These are phyloP conservation scores for Mucor sp. DNA, from an alignment of 371 early-diverging fungal genomes.

Conservation along the genomic window DNA sequence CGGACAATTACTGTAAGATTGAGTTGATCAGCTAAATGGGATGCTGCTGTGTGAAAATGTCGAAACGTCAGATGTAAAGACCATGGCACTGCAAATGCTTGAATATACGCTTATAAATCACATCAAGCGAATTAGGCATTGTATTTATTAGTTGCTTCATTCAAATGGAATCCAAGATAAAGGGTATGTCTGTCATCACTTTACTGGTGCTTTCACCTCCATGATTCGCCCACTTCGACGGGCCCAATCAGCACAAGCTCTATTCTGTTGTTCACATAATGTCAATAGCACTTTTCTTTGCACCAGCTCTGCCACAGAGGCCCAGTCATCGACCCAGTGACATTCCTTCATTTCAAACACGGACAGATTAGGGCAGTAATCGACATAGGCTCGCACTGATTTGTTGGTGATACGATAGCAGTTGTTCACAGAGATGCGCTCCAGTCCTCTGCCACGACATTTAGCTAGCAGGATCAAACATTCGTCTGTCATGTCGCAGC, in stretches of 20 bases:
- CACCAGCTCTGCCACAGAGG: conserved; percentile 37
- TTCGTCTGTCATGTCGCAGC: conserved; percentile 60
- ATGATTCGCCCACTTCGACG: conserved; percentile 26
- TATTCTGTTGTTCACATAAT: conserved; percentile 48
- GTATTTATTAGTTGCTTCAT: neutral
- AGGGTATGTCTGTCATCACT: conserved; percentile 20
- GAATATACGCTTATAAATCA: neutral
- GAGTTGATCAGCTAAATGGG: neutral
- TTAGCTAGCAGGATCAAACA: conserved; percentile 55
- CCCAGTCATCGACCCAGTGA: conserved; percentile 49
- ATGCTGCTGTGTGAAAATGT: too few relatives aligned
- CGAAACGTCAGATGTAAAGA: too few relatives aligned
- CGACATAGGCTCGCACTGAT: conserved; percentile 46
- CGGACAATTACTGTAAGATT: neutral
- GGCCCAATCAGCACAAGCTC: conserved; percentile 48
- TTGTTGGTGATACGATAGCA: conserved; percentile 58
- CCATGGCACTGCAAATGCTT: neutral
- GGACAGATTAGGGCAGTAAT: conserved; percentile 50
- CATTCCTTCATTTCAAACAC: conserved; percentile 69
- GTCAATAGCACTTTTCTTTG: conserved; percentile 44
- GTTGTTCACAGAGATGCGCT: conserved; percentile 62
- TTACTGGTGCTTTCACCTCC: conserved; percentile 42
- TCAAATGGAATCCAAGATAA: neutral
- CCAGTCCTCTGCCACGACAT: conserved; percentile 44
- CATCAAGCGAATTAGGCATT: neutral